Conservation (phyloP, 257 asterid species). For the Solanum stenotomum region DNA sequence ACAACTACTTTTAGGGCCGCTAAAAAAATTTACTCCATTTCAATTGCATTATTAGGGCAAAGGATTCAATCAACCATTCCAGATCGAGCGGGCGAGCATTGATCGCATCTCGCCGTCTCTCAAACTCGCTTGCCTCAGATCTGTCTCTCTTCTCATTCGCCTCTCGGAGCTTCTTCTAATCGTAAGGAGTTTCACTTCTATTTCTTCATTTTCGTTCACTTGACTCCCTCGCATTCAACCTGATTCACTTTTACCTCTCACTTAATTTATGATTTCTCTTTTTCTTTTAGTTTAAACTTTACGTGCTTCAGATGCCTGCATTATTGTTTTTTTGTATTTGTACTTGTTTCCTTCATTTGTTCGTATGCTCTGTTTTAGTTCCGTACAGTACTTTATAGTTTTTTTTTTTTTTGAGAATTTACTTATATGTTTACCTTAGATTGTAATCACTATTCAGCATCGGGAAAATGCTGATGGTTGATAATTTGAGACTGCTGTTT, state of each 20-base stretch:
- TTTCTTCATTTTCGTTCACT: neutral
- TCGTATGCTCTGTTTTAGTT: neutral
- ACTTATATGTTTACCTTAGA: neutral
- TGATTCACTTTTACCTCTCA: neutral
- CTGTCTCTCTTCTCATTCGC: neutral
- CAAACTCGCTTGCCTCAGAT: neutral
- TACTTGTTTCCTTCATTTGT: neutral
- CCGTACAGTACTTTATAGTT: neutral
- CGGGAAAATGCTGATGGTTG: neutral
- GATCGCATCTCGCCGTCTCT: neutral
- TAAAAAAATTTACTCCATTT: neutral
- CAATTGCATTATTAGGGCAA: neutral
- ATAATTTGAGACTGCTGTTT: neutral
- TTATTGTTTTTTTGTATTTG: neutral
- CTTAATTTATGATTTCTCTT: neutral
- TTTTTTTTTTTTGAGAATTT: neutral
- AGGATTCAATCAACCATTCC: neutral
- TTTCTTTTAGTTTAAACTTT: neutral
- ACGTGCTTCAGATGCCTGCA: neutral
- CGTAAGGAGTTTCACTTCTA: neutral
- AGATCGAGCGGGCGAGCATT: neutral
- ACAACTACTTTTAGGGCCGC: neutral
- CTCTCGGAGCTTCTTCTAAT: neutral
- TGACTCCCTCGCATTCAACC: neutral
- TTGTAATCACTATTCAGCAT: neutral